A percentile compares a stretch with the other conserved stretches of the same genome.
Conservation (phyloP, 2,329 filamentous ascomycete genomes). For the Hypoxylon rubiginosum region DNA sequence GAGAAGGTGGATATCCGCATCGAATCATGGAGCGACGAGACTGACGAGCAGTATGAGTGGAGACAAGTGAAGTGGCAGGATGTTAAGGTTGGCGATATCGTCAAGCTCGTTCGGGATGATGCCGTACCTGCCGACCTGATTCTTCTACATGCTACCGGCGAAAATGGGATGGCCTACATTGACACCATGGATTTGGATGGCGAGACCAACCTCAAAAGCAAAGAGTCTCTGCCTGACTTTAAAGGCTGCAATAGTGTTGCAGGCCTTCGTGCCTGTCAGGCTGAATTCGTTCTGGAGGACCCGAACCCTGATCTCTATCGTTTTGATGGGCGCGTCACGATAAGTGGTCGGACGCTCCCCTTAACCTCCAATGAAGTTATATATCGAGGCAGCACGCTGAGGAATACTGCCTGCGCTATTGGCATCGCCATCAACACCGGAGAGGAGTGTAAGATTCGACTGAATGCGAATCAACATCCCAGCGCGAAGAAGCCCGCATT, state of each 20-base stretch:
- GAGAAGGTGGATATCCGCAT: constrained; percentile 15
- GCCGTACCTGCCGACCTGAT: constrained; percentile 86
- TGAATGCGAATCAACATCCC: constrained; percentile 92
- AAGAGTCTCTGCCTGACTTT: constrained; percentile 74
- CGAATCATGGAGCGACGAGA: constrained; percentile 36
- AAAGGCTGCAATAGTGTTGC: constrained; percentile 69
- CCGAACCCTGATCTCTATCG: constrained; percentile 83
- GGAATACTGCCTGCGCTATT: constrained; percentile 77
- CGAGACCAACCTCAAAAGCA: constrained; percentile 85
- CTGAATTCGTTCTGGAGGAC: constrained; percentile 79
- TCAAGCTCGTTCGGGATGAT: constrained; percentile 79
- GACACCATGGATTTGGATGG: constrained; percentile 89
- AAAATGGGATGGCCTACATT: constrained; percentile 84
- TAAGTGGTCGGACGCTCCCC: constrained; percentile 71
- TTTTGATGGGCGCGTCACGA: constrained; percentile 77
- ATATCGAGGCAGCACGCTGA: constrained; percentile 86
- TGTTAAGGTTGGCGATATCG: constrained; percentile 77
- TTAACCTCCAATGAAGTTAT: constrained; percentile 86
- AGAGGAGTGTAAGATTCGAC: constrained; percentile 91
- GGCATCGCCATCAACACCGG: constrained; percentile 91
- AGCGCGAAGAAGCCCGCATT: constrained; percentile 85
- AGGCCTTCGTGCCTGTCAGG: constrained; percentile 67
- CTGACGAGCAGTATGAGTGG: constrained; percentile 60
- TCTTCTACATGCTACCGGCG: constrained; percentile 80
- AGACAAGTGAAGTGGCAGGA: constrained; percentile 74